Percentiles rank a stretch among this genome's conserved stretches.
phyloP scores from a whole-genome alignment of 768 basidiomycete species.

The Suillus variegatus region DNA sequence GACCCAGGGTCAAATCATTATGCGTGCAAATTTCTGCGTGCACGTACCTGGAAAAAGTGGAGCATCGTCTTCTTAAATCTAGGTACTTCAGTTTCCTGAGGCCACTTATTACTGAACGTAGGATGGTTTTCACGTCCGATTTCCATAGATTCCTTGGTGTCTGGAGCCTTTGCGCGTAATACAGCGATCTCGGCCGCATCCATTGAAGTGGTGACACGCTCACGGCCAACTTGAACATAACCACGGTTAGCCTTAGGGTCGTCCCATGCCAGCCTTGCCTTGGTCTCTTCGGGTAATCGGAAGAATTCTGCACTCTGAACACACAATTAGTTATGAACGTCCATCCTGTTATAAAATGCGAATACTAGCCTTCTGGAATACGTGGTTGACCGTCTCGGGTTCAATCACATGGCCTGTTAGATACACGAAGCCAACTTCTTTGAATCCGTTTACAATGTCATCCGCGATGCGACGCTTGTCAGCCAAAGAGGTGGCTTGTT shows the following conservation, averaged over 20 bases:
- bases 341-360: neutral
- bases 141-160: slow-evolving; percentile 86
- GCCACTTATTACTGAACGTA: slow-evolving; percentile 82
- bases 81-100: slow-evolving; percentile 58
- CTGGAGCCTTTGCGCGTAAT: slow-evolving; percentile 74
- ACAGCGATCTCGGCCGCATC: slow-evolving; percentile 72
- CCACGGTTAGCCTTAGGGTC: no score
- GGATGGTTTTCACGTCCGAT: slow-evolving; percentile 85
- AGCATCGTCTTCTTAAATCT: slow-evolving; percentile 74
- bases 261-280: no score
- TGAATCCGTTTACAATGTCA: slow-evolving; percentile 75
- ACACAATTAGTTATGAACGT: neutral
- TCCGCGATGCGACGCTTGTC: slow-evolving; percentile 67
- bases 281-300: slow-evolving; percentile 41
- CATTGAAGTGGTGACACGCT: slow-evolving; percentile 27
- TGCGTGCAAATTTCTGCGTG: neutral
- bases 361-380: slow-evolving; percentile 61
- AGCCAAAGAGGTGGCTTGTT: slow-evolving; percentile 43
- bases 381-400: slow-evolving; percentile 51
- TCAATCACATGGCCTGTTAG: slow-evolving; percentile 73
- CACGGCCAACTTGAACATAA: no score
- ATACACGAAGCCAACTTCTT: slow-evolving; percentile 81
- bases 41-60: slow-evolving; percentile 66
- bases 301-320: slow-evolving; percentile 79
- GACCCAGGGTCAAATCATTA: slow-evolving; percentile 10